Base-by-base conservation (phyloP, 192 early-diverging fungal genomes). In the Coemansia sp. region DNA sequence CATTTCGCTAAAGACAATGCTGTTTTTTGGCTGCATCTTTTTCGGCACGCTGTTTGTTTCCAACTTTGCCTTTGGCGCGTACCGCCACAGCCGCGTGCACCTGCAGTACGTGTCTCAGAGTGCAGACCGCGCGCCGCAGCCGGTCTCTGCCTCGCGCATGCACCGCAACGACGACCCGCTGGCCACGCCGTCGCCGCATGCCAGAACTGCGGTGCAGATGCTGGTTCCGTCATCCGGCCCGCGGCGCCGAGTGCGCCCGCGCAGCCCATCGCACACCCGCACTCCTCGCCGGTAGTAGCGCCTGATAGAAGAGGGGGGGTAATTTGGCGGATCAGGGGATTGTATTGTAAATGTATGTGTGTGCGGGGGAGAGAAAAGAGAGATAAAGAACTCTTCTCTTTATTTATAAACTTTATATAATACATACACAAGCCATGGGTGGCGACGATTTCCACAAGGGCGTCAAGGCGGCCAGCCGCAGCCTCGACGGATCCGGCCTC, bases 1-100 rank as follows among this genome's bases (percentile, higher is more conserved):
- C 7, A 81, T 94, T 6, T 91, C 89, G n/a, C 84, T 87, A 49
- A 94, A 94, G 52, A 88, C 90, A 0, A 87, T 94, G 87, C 83
- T 63, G 51, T 78, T 81, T 45, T 78, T 81, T 61, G 53, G 72
- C 42, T 46, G 66, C 26, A 42, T 77, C 49, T 78, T 78, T 46
- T 59, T 81, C 41, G 73, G 79, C 49, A 71, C 79, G 2, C 38
- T 76, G 50, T 50, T 69, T 18, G 37, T 71, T 7, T 72, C 79
- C 33, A 75, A 75, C 56, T 76, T 76, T 69, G 79, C 79, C 15
- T 76, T 80, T 65, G 65, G 68, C 37, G 69, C 65, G 2, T 78
- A 78, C 11, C 68, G 75, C 57, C 63, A 72, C 38, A 68, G 53
- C 59, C 45, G 73, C 5, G 68, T 77, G 1, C 50, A 61, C 40